Evolutionary conservation across 164 flowering plant genomes (phyloP).

Genomic region (Tetracentron sinense): DNA sequence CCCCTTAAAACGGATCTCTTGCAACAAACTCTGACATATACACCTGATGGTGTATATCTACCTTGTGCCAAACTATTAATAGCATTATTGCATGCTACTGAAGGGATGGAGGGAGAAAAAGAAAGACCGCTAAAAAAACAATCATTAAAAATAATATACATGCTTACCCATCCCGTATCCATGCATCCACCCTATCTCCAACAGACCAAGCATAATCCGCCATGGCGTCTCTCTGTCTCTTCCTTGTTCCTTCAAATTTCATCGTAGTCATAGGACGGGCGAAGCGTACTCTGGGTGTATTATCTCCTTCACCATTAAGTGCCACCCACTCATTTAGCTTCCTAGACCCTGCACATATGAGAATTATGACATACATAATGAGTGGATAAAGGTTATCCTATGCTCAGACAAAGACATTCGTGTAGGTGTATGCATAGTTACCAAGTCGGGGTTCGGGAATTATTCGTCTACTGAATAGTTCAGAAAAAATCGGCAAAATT

Average conservation of each 20-base stretch:
- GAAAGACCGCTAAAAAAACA: not conserved
- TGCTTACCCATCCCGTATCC: constrained; percentile 67
- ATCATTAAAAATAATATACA: not conserved
- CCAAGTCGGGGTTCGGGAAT: too few relatives aligned
- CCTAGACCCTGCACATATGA: constrained; percentile 41
- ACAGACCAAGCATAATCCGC: constrained; percentile 68
- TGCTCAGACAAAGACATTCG: too few relatives aligned
- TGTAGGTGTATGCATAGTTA: too few relatives aligned
- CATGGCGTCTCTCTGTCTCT: constrained; percentile 71
- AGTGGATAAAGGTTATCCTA: too few relatives aligned
- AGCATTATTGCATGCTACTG: too few relatives aligned
- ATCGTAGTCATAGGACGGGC: constrained; percentile 61
- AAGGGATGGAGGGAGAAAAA: not conserved
- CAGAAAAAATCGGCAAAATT: too few relatives aligned
- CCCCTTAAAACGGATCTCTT: too few relatives aligned
- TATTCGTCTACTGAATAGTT: too few relatives aligned
- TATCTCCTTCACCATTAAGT: constrained; percentile 45
- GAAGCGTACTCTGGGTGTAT: constrained; percentile 64
- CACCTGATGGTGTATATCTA: too few relatives aligned
- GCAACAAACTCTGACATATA: too few relatives aligned
- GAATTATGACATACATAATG: not conserved
- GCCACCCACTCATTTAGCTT: constrained; percentile 72
- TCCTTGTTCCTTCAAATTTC: constrained; percentile 70
- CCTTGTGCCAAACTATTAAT: too few relatives aligned
- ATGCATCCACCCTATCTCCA: constrained; percentile 93